Evolutionary conservation across 306 rosid species (phyloP).

Genomic region (Ochetophila trinervis): DNA sequence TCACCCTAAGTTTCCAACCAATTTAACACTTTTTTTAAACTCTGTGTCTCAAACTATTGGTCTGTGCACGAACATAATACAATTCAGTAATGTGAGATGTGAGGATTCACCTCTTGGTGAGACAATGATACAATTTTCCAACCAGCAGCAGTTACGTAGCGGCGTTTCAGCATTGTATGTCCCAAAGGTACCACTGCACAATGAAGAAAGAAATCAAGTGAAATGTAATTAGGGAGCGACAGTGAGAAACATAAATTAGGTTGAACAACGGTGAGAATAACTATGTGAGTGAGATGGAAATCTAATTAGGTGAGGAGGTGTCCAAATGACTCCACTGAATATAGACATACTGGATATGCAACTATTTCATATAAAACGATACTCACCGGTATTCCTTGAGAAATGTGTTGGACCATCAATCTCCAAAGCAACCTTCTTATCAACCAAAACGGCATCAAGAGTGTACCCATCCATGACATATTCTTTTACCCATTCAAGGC

Average conservation of each 20-base stretch:
- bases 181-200: conserved; percentile 72
- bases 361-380: conserved; percentile 8
- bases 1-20: neutral
- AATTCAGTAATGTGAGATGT: neutral
- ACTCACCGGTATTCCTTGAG: conserved; percentile 84
- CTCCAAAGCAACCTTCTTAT: conserved; percentile 83
- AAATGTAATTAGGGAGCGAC: neutral
- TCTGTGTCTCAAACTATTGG: neutral
- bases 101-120: conserved; percentile 64
- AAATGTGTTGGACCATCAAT: conserved; percentile 98
- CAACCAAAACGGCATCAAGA: conserved; percentile 71
- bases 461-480: conserved; percentile 69
- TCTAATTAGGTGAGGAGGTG: neutral
- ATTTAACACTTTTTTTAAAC: neutral
- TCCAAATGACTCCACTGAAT: conserved; percentile 9
- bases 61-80: neutral
- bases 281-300: neutral
- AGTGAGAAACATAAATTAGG: too few relatives aligned
- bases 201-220: conserved; percentile 13
- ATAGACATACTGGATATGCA: conserved; percentile 12
- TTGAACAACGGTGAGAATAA: too few relatives aligned
- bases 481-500: conserved; percentile 81
- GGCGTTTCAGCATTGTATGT: conserved; percentile 77
- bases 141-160: conserved; percentile 73
- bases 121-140: conserved; percentile 75